Conservation (phyloP, 1,139 yeast species). For the Petasospora rhodanensis region DNA sequence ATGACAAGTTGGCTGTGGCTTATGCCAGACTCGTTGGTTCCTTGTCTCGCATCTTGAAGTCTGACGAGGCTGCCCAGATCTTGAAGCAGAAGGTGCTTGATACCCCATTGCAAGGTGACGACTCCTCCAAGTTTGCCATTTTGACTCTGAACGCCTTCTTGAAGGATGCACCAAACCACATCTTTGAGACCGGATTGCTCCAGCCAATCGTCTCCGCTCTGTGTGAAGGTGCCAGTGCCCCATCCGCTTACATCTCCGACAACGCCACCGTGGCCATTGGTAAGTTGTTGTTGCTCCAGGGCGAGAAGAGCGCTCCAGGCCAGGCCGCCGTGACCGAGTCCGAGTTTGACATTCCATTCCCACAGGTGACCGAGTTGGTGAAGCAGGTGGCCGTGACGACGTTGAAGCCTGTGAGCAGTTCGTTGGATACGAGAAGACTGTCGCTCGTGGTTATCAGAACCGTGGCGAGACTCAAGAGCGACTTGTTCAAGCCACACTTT, state of each 20-base stretch:
- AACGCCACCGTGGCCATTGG: constrained; percentile 83
- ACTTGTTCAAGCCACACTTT: constrained; percentile 46
- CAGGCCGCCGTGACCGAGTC: constrained; percentile 24
- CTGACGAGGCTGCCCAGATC: constrained; percentile 61
- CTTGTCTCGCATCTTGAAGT: constrained; percentile 59
- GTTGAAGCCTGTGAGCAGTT: constrained; percentile 51
- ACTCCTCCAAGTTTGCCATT: constrained; percentile 56
- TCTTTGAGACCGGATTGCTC: constrained; percentile 47
- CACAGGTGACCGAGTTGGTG: constrained; percentile 37
- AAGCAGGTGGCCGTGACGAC: constrained; percentile 47
- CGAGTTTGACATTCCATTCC: constrained; percentile 36
- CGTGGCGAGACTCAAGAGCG: constrained; percentile 57
- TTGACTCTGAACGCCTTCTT: constrained; percentile 76
- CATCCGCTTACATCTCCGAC: constrained; percentile 59
- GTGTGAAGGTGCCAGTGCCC: constrained; percentile 40
- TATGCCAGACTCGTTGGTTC: constrained; percentile 80
- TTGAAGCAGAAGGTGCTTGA: constrained; percentile 57
- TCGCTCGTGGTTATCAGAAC: constrained; percentile 76
- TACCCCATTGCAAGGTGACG: constrained; percentile 32
- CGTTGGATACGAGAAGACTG: constrained; percentile 78
- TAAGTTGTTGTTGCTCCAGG: constrained; percentile 57
- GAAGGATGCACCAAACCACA: constrained; percentile 65
- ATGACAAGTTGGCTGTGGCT: constrained; percentile 60
- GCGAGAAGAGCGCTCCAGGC: constrained; percentile 39
- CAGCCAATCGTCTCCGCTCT: constrained; percentile 47